Conservation (phyloP, 2,329 filamentous ascomycete genomes). For the Fusarium multiceps region DNA sequence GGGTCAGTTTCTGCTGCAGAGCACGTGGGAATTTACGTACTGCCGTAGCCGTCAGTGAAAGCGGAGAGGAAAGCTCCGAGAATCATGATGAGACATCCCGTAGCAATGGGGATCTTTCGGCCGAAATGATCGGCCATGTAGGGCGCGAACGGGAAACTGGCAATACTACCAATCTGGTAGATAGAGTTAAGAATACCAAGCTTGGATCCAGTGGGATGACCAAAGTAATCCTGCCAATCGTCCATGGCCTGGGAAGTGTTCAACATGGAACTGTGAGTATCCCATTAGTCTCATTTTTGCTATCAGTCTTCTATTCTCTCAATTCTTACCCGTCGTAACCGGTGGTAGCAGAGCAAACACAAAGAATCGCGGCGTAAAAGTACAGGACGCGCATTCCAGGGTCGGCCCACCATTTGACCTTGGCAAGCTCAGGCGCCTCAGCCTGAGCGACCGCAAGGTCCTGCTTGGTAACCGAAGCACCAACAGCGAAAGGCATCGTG, state of each 20-base stretch:
- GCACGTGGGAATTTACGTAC: conserved; percentile 45
- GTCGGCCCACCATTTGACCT: conserved; percentile 67
- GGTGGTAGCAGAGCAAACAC: conserved; percentile 70
- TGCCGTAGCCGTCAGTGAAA: conserved; percentile 56
- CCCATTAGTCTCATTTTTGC: neutral
- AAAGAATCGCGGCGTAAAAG: conserved; percentile 62
- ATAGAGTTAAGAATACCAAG: conserved; percentile 63
- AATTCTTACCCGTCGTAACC: conserved; percentile 64
- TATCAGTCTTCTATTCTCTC: too few relatives aligned
- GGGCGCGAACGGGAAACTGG: conserved; percentile 27
- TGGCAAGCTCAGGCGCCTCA: conserved; percentile 63
- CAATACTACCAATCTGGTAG: conserved; percentile 58
- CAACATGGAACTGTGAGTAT: conserved; percentile 54
- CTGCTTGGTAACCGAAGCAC: conserved; percentile 17
- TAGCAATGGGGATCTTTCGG: conserved; percentile 56
- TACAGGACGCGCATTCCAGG: conserved; percentile 62
- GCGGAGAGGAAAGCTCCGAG: conserved; percentile 56
- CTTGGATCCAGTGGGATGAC: conserved; percentile 49
- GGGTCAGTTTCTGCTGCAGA: neutral
- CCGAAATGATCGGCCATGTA: conserved; percentile 58
- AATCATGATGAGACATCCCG: conserved; percentile 60
- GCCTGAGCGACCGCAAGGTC: conserved; percentile 54
- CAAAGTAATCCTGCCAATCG: conserved; percentile 63
- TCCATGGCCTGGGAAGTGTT: conserved; percentile 70
- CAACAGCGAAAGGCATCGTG: conserved; percentile 26